A percentile compares a stretch with the other conserved stretches of the same genome.
phyloP scores from a whole-genome alignment of 108 stramenopile species.

The Parmales sp. region DNA sequence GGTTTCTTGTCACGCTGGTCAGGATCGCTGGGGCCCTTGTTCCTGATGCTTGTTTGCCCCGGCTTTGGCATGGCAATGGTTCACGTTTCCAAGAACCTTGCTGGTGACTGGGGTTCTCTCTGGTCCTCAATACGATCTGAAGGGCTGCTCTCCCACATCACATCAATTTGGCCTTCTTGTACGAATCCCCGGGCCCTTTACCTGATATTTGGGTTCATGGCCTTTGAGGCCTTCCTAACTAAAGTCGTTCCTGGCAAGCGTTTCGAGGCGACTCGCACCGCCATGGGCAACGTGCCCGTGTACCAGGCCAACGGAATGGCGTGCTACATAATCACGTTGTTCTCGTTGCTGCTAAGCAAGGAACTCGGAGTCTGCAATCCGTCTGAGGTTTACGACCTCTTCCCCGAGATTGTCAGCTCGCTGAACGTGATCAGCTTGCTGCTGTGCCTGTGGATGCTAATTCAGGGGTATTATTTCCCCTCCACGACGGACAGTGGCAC shows the following conservation, averaged over 20 bases:
- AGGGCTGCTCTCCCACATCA: too few relatives aligned
- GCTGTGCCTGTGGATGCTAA: conserved; percentile 76
- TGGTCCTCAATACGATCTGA: too few relatives aligned
- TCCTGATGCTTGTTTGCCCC: too few relatives aligned
- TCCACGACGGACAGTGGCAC: conserved; percentile 77
- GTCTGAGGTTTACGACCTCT: conserved; percentile 64
- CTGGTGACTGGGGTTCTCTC: too few relatives aligned
- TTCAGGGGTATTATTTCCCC: conserved; percentile 69
- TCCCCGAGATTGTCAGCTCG: conserved; percentile 52
- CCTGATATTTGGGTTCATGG: conserved; percentile 55
- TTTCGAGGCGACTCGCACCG: conserved; percentile 46
- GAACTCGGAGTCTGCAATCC: conserved; percentile 27
- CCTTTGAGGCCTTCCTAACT: conserved; percentile 62
- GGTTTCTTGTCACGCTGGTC: too few relatives aligned
- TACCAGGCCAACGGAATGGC: conserved; percentile 62
- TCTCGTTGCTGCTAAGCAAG: conserved; percentile 26
- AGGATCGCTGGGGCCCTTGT: too few relatives aligned
- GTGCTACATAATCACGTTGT: conserved; percentile 46
- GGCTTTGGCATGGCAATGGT: too few relatives aligned
- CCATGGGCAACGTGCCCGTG: conserved; percentile 55
- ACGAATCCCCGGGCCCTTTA: conserved; percentile 42
- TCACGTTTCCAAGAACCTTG: too few relatives aligned
- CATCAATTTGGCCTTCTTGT: too few relatives aligned
- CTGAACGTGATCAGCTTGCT: conserved; percentile 86
- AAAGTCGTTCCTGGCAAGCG: conserved; percentile 60